These are phyloP conservation scores for Cystobasidium onofrii DNA, from an alignment of 768 basidiomycete genomes.

Conservation along the genomic window DNA sequence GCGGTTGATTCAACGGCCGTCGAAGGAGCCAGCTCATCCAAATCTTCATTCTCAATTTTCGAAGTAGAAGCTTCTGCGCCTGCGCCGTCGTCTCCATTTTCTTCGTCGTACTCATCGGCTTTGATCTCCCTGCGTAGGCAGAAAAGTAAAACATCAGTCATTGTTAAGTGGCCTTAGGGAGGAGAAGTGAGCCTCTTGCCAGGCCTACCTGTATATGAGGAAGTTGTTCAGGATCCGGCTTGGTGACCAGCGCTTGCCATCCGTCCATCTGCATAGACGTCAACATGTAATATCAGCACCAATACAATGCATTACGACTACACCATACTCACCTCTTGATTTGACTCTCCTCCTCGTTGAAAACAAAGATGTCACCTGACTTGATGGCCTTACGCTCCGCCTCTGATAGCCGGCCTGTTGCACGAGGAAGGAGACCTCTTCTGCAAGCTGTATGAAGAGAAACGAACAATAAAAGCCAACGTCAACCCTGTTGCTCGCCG, in stretches of 20 bases:
- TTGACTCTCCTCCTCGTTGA: constrained; percentile 26
- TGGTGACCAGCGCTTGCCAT: constrained; percentile 27
- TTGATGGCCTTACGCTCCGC: constrained; percentile 11
- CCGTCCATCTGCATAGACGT: constrained; percentile 13
- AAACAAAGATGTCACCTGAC: constrained; percentile 29
- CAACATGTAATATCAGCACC: background rate
- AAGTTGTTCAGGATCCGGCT: constrained; percentile 28
- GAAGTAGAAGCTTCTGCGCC: background rate
- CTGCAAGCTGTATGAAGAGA: constrained; percentile 5
- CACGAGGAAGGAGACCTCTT: constrained; percentile 11
- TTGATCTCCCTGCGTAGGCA: background rate
- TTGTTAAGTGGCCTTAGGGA: no score
- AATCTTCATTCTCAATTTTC: background rate
- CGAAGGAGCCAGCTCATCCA: background rate
- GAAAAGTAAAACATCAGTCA: no score
- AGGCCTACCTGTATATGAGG: constrained; percentile 24
- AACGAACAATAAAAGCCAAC: no score
- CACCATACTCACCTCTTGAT: constrained; percentile 14
- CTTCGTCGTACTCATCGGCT: background rate
- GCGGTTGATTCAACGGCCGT: background rate
- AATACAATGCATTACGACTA: no score
- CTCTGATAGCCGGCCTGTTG: constrained; percentile 11
- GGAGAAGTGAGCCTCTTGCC: no score
- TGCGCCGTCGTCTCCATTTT: background rate
- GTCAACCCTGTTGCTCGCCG: no score